Evolutionary conservation across 257 asterid genomes (phyloP).

Genomic region (Solanum dulcamara): DNA sequence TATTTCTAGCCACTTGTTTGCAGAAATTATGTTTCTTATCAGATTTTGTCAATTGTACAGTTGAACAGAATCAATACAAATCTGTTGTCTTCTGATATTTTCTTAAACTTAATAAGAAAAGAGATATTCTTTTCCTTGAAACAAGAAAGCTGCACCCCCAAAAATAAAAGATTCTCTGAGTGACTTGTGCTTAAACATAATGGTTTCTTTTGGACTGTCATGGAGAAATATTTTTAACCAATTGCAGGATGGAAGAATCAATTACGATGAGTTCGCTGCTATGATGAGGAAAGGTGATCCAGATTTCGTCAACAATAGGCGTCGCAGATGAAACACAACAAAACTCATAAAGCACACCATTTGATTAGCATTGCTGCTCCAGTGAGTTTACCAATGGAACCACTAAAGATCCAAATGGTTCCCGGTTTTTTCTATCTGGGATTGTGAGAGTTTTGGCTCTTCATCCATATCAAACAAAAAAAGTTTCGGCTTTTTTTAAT

Average conservation of each 20-base stretch:
- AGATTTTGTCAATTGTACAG: neutral
- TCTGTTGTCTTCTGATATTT: no score
- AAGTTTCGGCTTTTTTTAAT: neutral
- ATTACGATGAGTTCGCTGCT: slow-evolving; percentile 76
- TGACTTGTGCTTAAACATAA: neutral
- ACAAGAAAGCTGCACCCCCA: neutral
- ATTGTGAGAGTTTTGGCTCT: neutral
- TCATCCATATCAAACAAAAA: neutral
- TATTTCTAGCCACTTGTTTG: neutral
- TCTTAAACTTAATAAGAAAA: no score
- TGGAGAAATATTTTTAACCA: neutral
- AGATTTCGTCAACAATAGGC: slow-evolving; percentile 45
- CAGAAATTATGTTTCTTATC: neutral
- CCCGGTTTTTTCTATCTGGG: neutral
- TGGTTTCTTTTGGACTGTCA: neutral
- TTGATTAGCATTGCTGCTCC: neutral
- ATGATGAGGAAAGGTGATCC: slow-evolving; percentile 89
- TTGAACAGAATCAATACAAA: neutral
- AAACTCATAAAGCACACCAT: neutral
- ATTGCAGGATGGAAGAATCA: slow-evolving; percentile 80
- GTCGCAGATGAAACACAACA: slow-evolving; percentile 32
- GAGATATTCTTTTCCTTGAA: no score
- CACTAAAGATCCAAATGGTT: neutral
- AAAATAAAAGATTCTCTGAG: neutral
- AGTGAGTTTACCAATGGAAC: neutral